These are phyloP conservation scores for Copromyces sp. DNA, from an alignment of 495 filamentous ascomycete genomes.

Conservation along the genomic window DNA sequence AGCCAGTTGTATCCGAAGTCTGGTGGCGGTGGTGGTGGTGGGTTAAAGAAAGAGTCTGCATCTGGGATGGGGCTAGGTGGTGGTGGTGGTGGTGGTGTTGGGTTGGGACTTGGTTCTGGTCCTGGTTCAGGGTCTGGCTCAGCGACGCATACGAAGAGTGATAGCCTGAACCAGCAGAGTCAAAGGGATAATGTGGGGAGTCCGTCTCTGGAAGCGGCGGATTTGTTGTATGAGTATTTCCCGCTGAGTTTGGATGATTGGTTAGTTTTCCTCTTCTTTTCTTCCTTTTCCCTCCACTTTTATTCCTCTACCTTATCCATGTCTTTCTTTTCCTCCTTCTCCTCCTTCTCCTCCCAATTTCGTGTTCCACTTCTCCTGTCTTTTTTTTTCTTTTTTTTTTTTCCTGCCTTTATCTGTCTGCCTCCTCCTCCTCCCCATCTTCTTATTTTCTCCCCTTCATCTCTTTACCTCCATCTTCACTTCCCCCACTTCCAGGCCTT, in stretches of 20 bases:
- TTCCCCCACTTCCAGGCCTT: no score
- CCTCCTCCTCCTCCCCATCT: no score
- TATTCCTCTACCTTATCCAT: neutral
- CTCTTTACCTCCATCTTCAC: no score
- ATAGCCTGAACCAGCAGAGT: slow-evolving; percentile 6
- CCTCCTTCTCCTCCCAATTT: no score
- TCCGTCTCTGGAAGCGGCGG: slow-evolving; percentile 58
- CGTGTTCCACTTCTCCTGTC: no score
- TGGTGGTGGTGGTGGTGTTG: no score
- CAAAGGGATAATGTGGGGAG: slow-evolving; percentile 25
- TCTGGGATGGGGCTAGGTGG: no score
- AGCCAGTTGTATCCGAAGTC: slow-evolving; percentile 32
- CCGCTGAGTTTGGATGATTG: slow-evolving; percentile 82
- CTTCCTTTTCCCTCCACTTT: neutral
- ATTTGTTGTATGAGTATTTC: slow-evolving; percentile 86
- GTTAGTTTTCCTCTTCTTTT: slow-evolving; percentile 24
- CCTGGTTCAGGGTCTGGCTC: neutral
- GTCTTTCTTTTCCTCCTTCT: neutral
- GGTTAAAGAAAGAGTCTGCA: no score
- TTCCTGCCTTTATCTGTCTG: no score
- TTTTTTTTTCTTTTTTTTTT: no score
- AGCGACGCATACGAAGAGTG: neutral
- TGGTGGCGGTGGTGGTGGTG: slow-evolving; percentile 22
- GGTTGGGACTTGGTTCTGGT: no score
- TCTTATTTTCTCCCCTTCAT: no score